Conservation (phyloP, 257 asterid species). For the Ocimum tenuiflorum region DNA sequence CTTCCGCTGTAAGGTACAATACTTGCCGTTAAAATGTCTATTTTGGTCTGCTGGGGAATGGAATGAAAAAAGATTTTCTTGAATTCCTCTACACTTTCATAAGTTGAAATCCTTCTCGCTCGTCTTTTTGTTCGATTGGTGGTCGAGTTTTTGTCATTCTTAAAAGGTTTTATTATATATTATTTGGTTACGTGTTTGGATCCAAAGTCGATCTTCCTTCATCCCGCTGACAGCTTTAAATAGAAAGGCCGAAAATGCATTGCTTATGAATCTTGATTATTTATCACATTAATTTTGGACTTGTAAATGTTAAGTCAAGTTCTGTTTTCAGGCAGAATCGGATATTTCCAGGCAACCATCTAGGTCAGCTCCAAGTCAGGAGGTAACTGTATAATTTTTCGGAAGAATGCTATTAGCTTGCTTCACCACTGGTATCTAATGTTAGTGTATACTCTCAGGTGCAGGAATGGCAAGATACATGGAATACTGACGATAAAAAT, state of each 20-base stretch:
- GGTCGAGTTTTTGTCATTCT: background rate
- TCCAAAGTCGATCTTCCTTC: no score
- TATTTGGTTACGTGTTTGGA: no score
- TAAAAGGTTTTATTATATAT: background rate
- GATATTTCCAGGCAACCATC: conserved; percentile 41
- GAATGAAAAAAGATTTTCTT: no score
- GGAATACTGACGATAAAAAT: conserved; percentile 28
- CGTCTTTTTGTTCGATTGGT: no score
- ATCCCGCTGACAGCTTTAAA: background rate
- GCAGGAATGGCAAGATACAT: conserved; percentile 36
- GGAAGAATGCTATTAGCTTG: conserved; percentile 1
- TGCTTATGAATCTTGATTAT: background rate
- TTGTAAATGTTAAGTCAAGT: conserved; percentile 1
- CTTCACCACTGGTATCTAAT: conserved; percentile 14
- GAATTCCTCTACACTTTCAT: no score
- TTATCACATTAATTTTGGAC: background rate
- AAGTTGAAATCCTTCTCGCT: no score
- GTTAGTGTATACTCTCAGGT: conserved; percentile 26
- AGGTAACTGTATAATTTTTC: conserved; percentile 32
- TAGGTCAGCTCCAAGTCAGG: conserved; percentile 31
- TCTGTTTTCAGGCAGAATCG: conserved; percentile 38
- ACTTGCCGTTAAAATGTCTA: background rate
- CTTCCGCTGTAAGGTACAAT: background rate
- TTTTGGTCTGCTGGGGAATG: background rate
- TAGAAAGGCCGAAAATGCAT: background rate